Conservation (phyloP, 805 yeast species). For the Kazachstania bromeliacearum region DNA sequence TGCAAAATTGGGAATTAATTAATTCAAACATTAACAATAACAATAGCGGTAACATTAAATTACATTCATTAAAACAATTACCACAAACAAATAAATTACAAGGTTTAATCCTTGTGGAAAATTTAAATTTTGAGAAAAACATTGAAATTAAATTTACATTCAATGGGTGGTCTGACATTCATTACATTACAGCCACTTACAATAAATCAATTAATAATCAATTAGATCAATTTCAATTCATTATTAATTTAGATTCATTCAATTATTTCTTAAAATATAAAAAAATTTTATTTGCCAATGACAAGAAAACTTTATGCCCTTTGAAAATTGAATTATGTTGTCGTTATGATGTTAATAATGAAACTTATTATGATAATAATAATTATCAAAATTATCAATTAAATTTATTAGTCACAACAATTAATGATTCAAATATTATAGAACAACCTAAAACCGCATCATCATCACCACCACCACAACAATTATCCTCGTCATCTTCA, state of each 20-base stretch:
- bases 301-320: slow-evolving; percentile 5
- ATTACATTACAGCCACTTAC: slow-evolving; percentile 23
- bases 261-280: slow-evolving; percentile 19
- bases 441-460: background rate
- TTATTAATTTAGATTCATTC: slow-evolving; percentile 21
- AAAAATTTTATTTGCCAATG: slow-evolving; percentile 9
- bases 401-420: slow-evolving; percentile 5
- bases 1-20: background rate
- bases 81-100: slow-evolving; percentile 12
- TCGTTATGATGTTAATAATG: slow-evolving; percentile 26
- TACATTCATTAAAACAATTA: slow-evolving; percentile 11
- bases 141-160: slow-evolving; percentile 28
- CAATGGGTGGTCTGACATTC: slow-evolving; percentile 26
- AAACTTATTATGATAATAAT: slow-evolving; percentile 30
- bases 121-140: slow-evolving; percentile 27
- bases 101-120: slow-evolving; percentile 25
- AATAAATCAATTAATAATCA: slow-evolving; percentile 18
- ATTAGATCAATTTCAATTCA: slow-evolving; percentile 26
- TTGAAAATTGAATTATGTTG: slow-evolving; percentile 25
- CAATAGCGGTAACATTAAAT: slow-evolving; percentile 7
- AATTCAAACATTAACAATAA: background rate
- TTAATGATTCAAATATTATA: background rate
- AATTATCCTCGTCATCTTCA: background rate
- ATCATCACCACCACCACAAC: background rate
- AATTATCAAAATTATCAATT: slow-evolving; percentile 27